Evolutionary conservation across 2,329 filamentous ascomycete species (phyloP).

Genomic region (Penicillium corylophilum): DNA sequence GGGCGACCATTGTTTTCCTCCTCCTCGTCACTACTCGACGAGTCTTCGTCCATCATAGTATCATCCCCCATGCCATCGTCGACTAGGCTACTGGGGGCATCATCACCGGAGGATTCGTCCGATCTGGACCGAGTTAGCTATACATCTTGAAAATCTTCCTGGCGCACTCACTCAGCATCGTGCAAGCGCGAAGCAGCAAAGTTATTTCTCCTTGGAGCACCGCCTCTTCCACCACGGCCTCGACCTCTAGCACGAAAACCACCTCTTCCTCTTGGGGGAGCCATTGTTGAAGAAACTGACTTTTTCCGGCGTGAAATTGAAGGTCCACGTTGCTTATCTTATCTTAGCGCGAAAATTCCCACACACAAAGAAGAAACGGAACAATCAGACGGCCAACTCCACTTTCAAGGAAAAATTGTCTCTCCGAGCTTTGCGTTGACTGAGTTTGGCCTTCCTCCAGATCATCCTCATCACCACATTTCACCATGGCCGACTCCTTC

Average conservation of each 20-base stretch:
- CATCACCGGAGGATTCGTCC: conserved; percentile 28
- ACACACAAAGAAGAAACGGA: conserved; percentile 41
- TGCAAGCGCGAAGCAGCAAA: conserved; percentile 42
- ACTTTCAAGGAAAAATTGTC: conserved; percentile 33
- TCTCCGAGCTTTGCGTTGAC: conserved; percentile 19
- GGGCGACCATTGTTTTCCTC: conserved; percentile 43
- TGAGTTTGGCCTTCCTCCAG: conserved; percentile 12
- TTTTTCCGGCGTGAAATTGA: conserved; percentile 4
- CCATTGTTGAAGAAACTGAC: conserved; percentile 23
- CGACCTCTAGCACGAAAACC: conserved; percentile 28
- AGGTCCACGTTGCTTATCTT: conserved; percentile 38
- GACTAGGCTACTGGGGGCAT: conserved; percentile 41
- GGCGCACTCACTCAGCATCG: conserved; percentile 37
- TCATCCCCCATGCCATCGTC: conserved; percentile 48
- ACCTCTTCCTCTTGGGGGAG: conserved; percentile 29
- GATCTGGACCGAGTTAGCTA: conserved; percentile 25
- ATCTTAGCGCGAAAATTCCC: conserved; percentile 51
- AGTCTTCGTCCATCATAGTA: conserved; percentile 30
- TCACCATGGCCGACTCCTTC: conserved; percentile 86
- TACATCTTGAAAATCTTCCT: background rate
- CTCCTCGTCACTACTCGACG: conserved; percentile 46
- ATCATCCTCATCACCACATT: conserved; percentile 32
- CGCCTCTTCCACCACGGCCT: conserved; percentile 33
- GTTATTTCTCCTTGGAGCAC: conserved; percentile 22
- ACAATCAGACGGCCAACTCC: conserved; percentile 32